Percentiles rank a stretch among this genome's conserved stretches.
These are phyloP conservation scores for Kluyveromyces dobzhanskii DNA, from an alignment of 805 yeast species.

Conservation along the genomic window DNA sequence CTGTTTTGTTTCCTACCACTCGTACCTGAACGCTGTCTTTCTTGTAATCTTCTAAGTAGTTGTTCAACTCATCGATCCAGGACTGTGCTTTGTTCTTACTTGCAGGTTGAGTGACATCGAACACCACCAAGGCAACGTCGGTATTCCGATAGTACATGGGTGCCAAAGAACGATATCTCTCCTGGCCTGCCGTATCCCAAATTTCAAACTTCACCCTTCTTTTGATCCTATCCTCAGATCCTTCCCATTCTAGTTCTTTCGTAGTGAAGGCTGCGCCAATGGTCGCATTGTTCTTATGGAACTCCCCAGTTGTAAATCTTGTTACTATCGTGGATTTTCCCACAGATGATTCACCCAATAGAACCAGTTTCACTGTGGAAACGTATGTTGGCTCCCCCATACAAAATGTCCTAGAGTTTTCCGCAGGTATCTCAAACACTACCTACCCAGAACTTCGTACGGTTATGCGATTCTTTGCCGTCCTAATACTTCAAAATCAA, in stretches of 20 bases:
- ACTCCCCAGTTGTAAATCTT: constrained; percentile 64
- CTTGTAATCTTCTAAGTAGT: constrained; percentile 30
- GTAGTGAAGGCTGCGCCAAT: constrained; percentile 82
- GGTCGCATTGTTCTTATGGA: constrained; percentile 71
- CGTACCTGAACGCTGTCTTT: constrained; percentile 58
- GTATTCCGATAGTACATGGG: constrained; percentile 82
- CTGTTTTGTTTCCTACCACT: constrained; percentile 71
- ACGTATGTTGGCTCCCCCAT: background rate
- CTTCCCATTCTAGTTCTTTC: constrained; percentile 52
- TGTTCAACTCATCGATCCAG: constrained; percentile 67
- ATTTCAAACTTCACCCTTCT: constrained; percentile 64
- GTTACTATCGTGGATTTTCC: constrained; percentile 62
- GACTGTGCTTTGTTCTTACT: constrained; percentile 62
- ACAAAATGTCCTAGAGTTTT: too few relatives aligned
- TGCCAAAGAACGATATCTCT: constrained; percentile 65
- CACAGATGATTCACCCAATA: constrained; percentile 60
- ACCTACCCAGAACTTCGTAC: too few relatives aligned
- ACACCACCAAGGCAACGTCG: constrained; percentile 71
- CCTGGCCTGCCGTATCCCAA: constrained; percentile 88
- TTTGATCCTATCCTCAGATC: constrained; percentile 13
- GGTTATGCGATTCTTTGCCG: too few relatives aligned
- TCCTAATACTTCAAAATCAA: too few relatives aligned
- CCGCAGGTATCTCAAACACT: too few relatives aligned
- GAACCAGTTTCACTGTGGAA: constrained; percentile 43
- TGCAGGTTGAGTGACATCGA: constrained; percentile 59